Conservation (phyloP, 495 filamentous ascomycete genomes). For the Chaetomium tenue region DNA sequence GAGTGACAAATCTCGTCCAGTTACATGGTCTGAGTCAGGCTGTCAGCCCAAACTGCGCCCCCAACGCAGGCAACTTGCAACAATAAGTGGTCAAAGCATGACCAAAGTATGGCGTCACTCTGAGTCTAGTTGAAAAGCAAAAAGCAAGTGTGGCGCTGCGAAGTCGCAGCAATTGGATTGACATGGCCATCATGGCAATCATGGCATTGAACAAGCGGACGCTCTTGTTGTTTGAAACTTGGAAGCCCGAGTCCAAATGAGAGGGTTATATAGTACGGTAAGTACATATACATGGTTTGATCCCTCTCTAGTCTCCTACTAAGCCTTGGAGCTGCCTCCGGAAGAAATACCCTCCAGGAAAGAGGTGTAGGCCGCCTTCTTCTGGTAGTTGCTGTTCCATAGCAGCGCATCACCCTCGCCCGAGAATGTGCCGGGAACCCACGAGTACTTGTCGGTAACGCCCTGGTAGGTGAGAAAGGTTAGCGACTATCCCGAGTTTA, state of each 20-base stretch:
- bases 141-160: too few species aligned
- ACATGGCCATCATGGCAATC: too few species aligned
- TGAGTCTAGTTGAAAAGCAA: not conserved
- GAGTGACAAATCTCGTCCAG: too few species aligned
- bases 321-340: not conserved
- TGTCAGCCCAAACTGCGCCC: not conserved
- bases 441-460: conserved; percentile 52
- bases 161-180: too few species aligned
- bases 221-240: too few species aligned
- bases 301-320: too few species aligned
- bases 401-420: conserved; percentile 55
- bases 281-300: too few species aligned
- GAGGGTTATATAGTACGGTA: too few species aligned
- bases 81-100: not conserved
- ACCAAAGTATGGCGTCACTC: not conserved
- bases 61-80: not conserved
- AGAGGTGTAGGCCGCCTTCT: conserved; percentile 56
- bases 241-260: too few species aligned
- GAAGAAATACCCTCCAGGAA: conserved; percentile 14
- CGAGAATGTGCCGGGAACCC: conserved; percentile 56
- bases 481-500: not conserved
- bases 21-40: too few species aligned
- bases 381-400: conserved; percentile 51
- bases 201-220: too few species aligned
- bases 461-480: conserved; percentile 40